Percentiles rank a stretch among this genome's conserved stretches.
These are phyloP conservation scores for Serendipita sp. DNA, from an alignment of 768 basidiomycete species.

Conservation along the genomic window DNA sequence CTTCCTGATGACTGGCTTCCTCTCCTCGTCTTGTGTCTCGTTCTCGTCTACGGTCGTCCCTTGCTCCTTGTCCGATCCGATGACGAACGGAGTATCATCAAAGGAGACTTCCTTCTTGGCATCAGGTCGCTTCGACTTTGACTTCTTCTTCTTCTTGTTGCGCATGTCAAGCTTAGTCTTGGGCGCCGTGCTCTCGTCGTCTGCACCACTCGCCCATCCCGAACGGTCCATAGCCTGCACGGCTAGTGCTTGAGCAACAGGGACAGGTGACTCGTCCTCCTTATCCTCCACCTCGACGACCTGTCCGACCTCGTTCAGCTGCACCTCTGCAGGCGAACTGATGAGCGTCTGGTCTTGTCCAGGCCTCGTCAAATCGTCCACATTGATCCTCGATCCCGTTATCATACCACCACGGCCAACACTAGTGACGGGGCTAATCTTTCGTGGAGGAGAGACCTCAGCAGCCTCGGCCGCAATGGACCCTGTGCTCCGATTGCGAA, in stretches of 20 bases:
- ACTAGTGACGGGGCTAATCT: background rate
- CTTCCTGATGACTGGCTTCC: background rate
- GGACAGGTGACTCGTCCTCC: background rate
- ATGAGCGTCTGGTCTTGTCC: background rate
- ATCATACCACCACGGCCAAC: background rate
- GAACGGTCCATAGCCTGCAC: background rate
- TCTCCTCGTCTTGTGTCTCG: background rate
- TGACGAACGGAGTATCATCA: background rate
- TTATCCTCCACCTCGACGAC: background rate
- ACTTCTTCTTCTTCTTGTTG: slow-evolving; percentile 9
- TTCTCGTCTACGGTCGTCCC: background rate
- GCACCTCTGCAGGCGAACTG: background rate
- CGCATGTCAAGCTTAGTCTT: background rate
- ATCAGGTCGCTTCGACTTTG: background rate
- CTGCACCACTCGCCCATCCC: background rate
- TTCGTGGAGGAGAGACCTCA: background rate
- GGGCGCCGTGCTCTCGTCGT: background rate
- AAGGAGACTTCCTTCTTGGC: background rate
- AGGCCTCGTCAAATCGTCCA: background rate
- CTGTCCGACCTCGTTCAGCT: background rate
- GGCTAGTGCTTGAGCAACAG: no score
- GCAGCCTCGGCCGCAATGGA: background rate
- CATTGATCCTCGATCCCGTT: background rate
- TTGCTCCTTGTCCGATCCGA: background rate
- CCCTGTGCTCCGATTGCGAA: background rate